phyloP scores from a whole-genome alignment of 139 green algal species.

The Diplosphaera chodatii region DNA sequence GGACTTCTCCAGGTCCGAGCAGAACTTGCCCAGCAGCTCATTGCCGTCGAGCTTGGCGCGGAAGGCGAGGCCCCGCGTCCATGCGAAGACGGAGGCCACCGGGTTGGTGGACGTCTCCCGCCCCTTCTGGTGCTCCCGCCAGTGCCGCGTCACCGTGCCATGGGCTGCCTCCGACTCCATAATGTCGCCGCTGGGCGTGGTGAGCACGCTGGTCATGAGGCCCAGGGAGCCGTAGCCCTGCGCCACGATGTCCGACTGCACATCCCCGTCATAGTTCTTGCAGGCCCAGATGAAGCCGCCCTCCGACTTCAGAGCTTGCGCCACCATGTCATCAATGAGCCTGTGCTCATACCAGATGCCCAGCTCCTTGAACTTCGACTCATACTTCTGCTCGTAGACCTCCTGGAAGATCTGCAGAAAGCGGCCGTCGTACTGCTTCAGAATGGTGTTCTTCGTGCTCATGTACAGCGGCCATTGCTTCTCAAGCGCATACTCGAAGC shows the following conservation, averaged over 20 bases:
- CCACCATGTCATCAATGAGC: constrained; percentile 98
- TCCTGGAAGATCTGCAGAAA: constrained; percentile 82
- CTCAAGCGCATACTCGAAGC: constrained; percentile 84
- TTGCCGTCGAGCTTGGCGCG: constrained; percentile 88
- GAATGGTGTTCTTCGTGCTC: constrained; percentile 97
- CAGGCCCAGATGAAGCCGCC: constrained; percentile 96
- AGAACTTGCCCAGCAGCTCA: constrained; percentile 83
- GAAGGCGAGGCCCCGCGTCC: constrained; percentile 88
- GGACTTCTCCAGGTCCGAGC: constrained; percentile 69
- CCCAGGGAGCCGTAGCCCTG: constrained; percentile 91
- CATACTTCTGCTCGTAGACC: constrained; percentile 79
- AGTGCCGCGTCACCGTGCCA: constrained; percentile 92
- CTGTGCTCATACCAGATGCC: constrained; percentile 96
- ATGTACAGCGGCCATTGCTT: constrained; percentile 86
- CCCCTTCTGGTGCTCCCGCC: constrained; percentile 93
- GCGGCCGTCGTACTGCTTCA: constrained; percentile 90
- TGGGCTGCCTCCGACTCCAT: constrained; percentile 95
- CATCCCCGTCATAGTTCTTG: constrained; percentile 97
- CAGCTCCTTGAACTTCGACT: constrained; percentile 69
- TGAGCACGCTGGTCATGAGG: constrained; percentile 92
- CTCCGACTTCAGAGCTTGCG: constrained; percentile 83
- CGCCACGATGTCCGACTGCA: constrained; percentile 76
- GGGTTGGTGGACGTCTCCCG: constrained; percentile 91
- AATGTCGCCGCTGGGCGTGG: constrained; percentile 88
- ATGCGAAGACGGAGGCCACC: constrained; percentile 93